phyloP scores from a whole-genome alignment of 1,284 basidiomycete species.

The Trametes polyzona region DNA sequence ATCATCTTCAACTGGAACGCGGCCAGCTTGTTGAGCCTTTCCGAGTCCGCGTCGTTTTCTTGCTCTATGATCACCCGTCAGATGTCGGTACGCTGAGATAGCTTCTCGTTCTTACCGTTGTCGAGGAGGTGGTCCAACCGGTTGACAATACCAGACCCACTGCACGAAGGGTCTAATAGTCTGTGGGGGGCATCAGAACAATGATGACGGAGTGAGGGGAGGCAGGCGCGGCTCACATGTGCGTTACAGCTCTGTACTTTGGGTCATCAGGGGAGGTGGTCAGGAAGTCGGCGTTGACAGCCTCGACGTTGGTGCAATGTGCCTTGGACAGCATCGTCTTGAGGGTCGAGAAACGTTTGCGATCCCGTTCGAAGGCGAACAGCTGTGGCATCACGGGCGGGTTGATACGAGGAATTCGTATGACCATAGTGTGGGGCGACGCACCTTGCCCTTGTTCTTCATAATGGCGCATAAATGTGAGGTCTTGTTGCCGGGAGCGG shows the following conservation, averaged over 20 bases:
- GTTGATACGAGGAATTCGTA: no score
- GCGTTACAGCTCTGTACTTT: slow-evolving; percentile 70
- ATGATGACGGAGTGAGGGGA: slow-evolving; percentile 33
- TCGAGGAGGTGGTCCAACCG: slow-evolving; percentile 85
- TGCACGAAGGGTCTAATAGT: slow-evolving; percentile 91
- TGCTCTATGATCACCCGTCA: slow-evolving; percentile 20
- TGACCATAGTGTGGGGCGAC: not conserved
- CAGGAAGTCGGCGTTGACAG: slow-evolving; percentile 82
- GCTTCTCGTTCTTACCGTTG: slow-evolving; percentile 47
- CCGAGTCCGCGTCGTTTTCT: slow-evolving; percentile 39
- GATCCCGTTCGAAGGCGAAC: slow-evolving; percentile 87
- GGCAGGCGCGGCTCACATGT: slow-evolving; percentile 67
- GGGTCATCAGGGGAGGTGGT: slow-evolving; percentile 66
- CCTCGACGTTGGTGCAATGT: slow-evolving; percentile 76
- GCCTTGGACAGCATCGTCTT: slow-evolving; percentile 83
- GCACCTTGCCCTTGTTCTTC: slow-evolving; percentile 77
- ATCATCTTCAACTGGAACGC: slow-evolving; percentile 93
- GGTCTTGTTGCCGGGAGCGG: slow-evolving; percentile 98
- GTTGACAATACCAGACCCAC: slow-evolving; percentile 91
- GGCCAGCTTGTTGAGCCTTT: slow-evolving; percentile 81
- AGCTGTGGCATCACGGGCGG: slow-evolving; percentile 59
- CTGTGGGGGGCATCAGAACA: slow-evolving; percentile 42
- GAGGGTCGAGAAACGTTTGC: slow-evolving; percentile 79
- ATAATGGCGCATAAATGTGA: slow-evolving; percentile 91
- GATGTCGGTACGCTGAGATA: not conserved